Base-by-base conservation (phyloP, 2,329 filamentous ascomycete species). In the Monosporascus sp. region DNA sequence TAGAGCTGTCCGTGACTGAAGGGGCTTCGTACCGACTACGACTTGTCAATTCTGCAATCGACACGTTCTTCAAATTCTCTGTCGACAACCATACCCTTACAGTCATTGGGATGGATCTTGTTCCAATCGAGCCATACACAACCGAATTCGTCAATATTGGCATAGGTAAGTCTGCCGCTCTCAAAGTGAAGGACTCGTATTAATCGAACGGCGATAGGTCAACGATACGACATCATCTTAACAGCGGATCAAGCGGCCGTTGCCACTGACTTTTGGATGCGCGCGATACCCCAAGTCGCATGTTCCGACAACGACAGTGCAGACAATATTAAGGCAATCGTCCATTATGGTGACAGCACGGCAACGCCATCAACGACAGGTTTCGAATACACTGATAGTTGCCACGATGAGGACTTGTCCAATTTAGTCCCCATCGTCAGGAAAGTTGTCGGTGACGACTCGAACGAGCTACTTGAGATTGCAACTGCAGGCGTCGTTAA, bases 41-140 rank as follows among this genome's bases (percentile, higher is more conserved):
- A 5, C 62, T 82, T 4, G 68, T 81, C 52, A 80, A 80, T 60
- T 70, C 65, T 2, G 74, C 73, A 31, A 63, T 74, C 18, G 74
- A 77, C 38, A 72, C 68, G 0, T 68, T 71, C 57, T 75, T 73
- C 64, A 73, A 74, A 55, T 81, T 82, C 59, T 72, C 70, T 36
- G 79, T 82, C 54, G 79, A 82, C 63, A 75, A 78, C 49, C 83
- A 87, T 64, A 74, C 63, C 0, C 64, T 87, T 59, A 78, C 72
- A 0, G 81, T 87, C 37, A 82, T 87, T 39, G 73, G 76, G 0
- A 70, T 67, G n/a, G 84, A 85, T 54, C 67, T 86, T 4, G 79
- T 86, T 0, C 80, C 82, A 2, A 73, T 87, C 24, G 60, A 72
- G 24, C 82, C 83, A 0, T 86, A 78, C 55, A 67, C 67, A 1